Percentiles rank a stretch among this genome's conserved stretches.
Conservation (phyloP, 805 yeast species). For the Kodamaea restingae region DNA sequence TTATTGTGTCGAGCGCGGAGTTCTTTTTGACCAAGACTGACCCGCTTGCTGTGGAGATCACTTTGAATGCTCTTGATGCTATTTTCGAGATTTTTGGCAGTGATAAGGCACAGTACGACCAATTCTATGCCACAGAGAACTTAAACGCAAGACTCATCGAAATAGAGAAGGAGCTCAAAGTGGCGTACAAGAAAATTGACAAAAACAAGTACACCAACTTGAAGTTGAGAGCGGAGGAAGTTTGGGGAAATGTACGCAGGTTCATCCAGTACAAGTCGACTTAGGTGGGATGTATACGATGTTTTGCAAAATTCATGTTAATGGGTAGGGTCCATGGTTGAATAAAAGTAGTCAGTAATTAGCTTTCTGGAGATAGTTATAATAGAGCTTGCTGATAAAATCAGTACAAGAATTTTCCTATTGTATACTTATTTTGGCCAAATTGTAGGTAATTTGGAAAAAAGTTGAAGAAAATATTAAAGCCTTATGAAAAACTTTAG, state of each 20-base stretch:
- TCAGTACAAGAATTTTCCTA: too few relatives aligned
- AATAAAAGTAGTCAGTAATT: too few relatives aligned
- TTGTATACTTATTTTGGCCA: too few relatives aligned
- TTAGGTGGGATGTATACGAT: not conserved
- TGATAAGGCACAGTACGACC: conserved; percentile 67
- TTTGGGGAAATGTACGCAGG: conserved; percentile 60
- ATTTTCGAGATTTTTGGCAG: conserved; percentile 71
- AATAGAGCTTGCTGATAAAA: too few relatives aligned
- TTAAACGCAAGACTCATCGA: conserved; percentile 41
- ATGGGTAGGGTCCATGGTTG: not conserved
- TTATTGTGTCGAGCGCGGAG: conserved; percentile 14
- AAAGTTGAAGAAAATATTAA: too few relatives aligned
- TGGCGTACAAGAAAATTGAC: conserved; percentile 59
- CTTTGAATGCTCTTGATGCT: conserved; percentile 59
- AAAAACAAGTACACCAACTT: conserved; percentile 54
- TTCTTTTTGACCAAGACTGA: conserved; percentile 6
- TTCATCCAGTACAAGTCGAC: conserved; percentile 63
- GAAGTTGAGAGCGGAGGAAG: conserved; percentile 64
- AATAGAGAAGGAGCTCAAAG: conserved; percentile 46
- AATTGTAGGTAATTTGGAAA: too few relatives aligned
- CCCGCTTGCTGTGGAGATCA: conserved; percentile 31
- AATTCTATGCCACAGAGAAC: conserved; percentile 55
- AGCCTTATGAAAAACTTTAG: too few relatives aligned
- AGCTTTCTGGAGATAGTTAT: too few relatives aligned
- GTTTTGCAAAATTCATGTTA: not conserved